Conservation (phyloP, 805 yeast species). For the Saccharomyces paradoxus region DNA sequence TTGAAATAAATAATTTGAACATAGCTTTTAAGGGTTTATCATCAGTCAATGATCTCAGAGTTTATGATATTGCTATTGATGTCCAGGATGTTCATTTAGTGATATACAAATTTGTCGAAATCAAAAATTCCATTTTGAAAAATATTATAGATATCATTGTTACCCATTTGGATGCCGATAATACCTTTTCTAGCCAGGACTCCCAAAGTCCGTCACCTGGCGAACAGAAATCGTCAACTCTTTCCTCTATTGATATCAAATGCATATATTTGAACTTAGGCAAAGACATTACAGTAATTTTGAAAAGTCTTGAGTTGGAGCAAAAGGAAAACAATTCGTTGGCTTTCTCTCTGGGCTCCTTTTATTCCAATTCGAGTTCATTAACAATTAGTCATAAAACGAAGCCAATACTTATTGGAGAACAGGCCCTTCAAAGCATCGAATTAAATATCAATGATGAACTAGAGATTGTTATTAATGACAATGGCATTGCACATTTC, state of each 20-base stretch:
- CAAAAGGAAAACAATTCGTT: neutral
- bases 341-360: neutral
- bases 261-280: neutral
- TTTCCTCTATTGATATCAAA: neutral
- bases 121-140: conserved; percentile 7
- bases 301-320: neutral
- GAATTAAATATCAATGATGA: neutral
- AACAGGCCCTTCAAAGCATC: neutral
- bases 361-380: neutral
- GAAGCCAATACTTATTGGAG: neutral
- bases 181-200: neutral
- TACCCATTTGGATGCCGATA: neutral
- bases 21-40: conserved; percentile 43
- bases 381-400: neutral
- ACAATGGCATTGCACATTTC: neutral
- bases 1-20: conserved; percentile 28
- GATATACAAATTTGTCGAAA: conserved; percentile 6
- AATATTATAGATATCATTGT: conserved; percentile 1
- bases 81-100: conserved; percentile 34
- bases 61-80: conserved; percentile 30
- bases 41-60: conserved; percentile 25
- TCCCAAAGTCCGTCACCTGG: neutral
- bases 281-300: neutral
- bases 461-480: neutral
- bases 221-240: neutral